These are phyloP conservation scores for Xenoacremonium recifei DNA, from an alignment of 2,329 filamentous ascomycete species.

Conservation along the genomic window DNA sequence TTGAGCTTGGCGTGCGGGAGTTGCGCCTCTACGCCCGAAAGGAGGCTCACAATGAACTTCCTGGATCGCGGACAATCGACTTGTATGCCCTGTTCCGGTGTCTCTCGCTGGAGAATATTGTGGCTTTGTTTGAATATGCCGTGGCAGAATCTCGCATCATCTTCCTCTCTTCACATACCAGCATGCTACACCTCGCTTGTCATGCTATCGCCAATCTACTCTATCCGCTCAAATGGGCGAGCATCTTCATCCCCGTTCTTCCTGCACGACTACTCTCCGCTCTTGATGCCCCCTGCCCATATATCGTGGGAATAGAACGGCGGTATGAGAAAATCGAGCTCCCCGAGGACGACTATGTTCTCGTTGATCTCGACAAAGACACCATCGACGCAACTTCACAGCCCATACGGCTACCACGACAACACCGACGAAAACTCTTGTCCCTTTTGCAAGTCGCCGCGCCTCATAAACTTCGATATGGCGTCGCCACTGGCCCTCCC, in stretches of 20 bases:
- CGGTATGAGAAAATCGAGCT: conserved; percentile 83
- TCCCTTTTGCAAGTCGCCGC: conserved; percentile 87
- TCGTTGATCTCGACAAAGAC: conserved; percentile 91
- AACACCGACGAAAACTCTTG: conserved; percentile 85
- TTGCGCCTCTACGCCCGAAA: conserved; percentile 89
- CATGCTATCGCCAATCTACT: conserved; percentile 82
- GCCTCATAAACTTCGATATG: conserved; percentile 83
- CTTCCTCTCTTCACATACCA: conserved; percentile 89
- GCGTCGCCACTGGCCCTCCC: conserved; percentile 84
- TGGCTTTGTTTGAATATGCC: conserved; percentile 90
- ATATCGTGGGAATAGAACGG: conserved; percentile 93
- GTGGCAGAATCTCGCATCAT: conserved; percentile 94
- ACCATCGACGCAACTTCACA: conserved; percentile 80
- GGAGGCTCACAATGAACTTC: conserved; percentile 89
- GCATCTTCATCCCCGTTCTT: conserved; percentile 89
- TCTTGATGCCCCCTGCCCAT: conserved; percentile 91
- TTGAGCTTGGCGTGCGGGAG: conserved; percentile 87
- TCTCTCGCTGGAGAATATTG: conserved; percentile 86
- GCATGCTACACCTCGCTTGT: conserved; percentile 92
- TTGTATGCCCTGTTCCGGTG: conserved; percentile 90
- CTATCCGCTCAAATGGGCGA: conserved; percentile 90
- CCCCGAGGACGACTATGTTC: conserved; percentile 91
- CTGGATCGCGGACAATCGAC: conserved; percentile 86
- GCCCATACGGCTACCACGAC: conserved; percentile 78
- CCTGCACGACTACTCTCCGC: conserved; percentile 86